Percentiles rank a stretch among this genome's conserved stretches.
These are phyloP conservation scores for Ceratobasidium sp. DNA, from an alignment of 1,284 basidiomycete genomes.

Conservation along the genomic window DNA sequence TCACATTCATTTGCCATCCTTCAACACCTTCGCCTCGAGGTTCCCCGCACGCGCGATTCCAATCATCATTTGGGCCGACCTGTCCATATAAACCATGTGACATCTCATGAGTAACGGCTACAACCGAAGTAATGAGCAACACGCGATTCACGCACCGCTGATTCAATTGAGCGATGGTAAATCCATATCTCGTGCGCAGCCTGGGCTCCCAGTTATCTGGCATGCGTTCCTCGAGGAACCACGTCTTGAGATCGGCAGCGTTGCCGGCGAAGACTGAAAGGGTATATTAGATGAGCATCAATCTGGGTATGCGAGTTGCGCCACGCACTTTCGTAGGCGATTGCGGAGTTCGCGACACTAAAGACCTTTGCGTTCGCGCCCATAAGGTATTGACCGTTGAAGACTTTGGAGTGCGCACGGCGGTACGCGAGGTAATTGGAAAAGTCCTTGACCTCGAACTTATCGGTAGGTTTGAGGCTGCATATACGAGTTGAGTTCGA, in stretches of 20 bases:
- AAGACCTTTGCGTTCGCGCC: slow-evolving; percentile 18
- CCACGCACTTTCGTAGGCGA: slow-evolving; percentile 28
- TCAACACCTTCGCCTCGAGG: slow-evolving; percentile 22
- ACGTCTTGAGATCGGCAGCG: slow-evolving; percentile 40
- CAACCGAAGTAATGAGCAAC: neutral
- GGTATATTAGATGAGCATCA: neutral
- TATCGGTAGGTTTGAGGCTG: slow-evolving; percentile 32
- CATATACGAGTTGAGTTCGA: neutral
- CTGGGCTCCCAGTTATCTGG: slow-evolving; percentile 42
- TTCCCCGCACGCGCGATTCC: slow-evolving; percentile 19
- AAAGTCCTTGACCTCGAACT: slow-evolving; percentile 19
- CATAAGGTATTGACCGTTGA: slow-evolving; percentile 36
- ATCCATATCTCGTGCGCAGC: slow-evolving; percentile 21
- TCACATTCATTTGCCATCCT: slow-evolving; percentile 22
- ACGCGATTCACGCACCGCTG: neutral
- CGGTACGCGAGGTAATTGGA: slow-evolving; percentile 37
- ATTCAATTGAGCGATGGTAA: slow-evolving; percentile 40
- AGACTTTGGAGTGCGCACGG: slow-evolving; percentile 36
- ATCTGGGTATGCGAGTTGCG: neutral
- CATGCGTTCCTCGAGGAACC: slow-evolving; percentile 44
- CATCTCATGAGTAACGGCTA: no score
- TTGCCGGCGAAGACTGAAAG: slow-evolving; percentile 38
- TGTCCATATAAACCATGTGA: neutral
- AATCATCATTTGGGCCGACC: neutral
- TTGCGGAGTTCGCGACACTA: slow-evolving; percentile 21